phyloP scores from a whole-genome alignment of 2,329 filamentous ascomycete species.

The Nothopassalora personata region DNA sequence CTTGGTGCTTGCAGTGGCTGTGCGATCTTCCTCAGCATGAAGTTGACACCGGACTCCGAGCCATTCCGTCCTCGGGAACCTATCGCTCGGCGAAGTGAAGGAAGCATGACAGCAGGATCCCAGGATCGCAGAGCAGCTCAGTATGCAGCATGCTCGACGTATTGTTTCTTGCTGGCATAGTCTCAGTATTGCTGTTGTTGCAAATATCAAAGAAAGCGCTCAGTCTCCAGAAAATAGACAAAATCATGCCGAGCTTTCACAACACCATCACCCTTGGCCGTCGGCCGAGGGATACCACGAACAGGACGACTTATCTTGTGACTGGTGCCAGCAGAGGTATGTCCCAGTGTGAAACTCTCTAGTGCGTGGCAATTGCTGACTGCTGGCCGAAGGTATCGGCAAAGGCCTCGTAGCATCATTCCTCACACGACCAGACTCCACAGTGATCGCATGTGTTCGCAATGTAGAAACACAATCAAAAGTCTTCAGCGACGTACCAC shows the following conservation, averaged over 20 bases:
- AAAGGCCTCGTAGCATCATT: not conserved
- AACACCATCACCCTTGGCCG: constrained; percentile 1
- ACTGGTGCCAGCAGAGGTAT: constrained; percentile 1
- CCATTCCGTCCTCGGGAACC: not conserved
- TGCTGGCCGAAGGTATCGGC: not conserved
- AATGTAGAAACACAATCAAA: not conserved
- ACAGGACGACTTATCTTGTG: constrained; percentile 1
- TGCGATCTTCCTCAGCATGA: too few species aligned
- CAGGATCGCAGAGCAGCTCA: not conserved
- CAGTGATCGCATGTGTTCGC: not conserved
- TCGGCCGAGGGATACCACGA: not conserved
- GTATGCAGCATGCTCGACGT: not conserved
- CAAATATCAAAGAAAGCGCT: not conserved
- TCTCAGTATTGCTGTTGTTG: not conserved
- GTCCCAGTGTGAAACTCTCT: not conserved
- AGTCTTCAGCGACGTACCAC: not conserved
- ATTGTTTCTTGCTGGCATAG: not conserved
- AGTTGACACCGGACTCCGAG: not conserved
- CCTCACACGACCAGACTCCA: not conserved
- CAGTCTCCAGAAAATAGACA: not conserved
- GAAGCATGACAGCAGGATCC: not conserved
- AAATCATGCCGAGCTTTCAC: not conserved
- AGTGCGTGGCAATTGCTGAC: not conserved
- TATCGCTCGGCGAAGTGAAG: not conserved
- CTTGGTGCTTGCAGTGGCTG: too few species aligned